Percentiles rank a stretch among this genome's conserved stretches.
Evolutionary conservation across 306 rosid species (phyloP).

Genomic region (Lithocarpus polystachyus): DNA sequence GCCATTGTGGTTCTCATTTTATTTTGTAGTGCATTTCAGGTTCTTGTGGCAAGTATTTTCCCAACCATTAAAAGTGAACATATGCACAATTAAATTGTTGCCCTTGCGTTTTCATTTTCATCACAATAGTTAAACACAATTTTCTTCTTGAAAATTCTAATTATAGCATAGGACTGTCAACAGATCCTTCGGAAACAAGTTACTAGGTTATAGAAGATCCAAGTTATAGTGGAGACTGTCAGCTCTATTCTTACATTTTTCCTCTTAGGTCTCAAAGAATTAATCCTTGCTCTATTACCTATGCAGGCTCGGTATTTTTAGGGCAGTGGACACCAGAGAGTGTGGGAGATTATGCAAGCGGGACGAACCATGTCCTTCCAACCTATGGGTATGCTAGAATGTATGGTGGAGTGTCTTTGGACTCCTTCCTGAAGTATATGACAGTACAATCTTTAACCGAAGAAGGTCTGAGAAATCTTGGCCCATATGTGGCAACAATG

Average conservation of each 20-base stretch:
- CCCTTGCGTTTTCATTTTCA: neutral
- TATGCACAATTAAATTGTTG: neutral
- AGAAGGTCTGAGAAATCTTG: slow-evolving; percentile 83
- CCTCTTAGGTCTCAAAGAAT: neutral
- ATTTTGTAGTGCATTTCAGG: neutral
- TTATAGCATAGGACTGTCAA: neutral
- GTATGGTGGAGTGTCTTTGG: slow-evolving; percentile 94
- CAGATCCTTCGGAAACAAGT: neutral
- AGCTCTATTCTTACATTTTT: neutral
- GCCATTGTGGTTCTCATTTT: neutral
- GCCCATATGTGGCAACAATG: slow-evolving; percentile 88
- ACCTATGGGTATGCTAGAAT: slow-evolving; percentile 98
- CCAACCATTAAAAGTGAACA: neutral
- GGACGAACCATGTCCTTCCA: slow-evolving; percentile 98
- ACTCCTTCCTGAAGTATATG: slow-evolving; percentile 90
- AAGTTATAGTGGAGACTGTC: neutral
- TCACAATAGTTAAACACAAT: neutral
- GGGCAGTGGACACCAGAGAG: slow-evolving; percentile 99
- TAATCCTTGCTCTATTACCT: neutral
- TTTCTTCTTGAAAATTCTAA: neutral
- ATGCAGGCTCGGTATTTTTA: slow-evolving; percentile 82
- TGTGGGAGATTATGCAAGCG: slow-evolving; percentile 97
- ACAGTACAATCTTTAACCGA: slow-evolving; percentile 92
- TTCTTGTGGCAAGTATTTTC: neutral
- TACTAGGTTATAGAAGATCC: neutral